A percentile compares a stretch with the other conserved stretches of the same genome.
These are phyloP conservation scores for Xylaria cubensis DNA, from an alignment of 495 filamentous ascomycete genomes.

Conservation along the genomic window DNA sequence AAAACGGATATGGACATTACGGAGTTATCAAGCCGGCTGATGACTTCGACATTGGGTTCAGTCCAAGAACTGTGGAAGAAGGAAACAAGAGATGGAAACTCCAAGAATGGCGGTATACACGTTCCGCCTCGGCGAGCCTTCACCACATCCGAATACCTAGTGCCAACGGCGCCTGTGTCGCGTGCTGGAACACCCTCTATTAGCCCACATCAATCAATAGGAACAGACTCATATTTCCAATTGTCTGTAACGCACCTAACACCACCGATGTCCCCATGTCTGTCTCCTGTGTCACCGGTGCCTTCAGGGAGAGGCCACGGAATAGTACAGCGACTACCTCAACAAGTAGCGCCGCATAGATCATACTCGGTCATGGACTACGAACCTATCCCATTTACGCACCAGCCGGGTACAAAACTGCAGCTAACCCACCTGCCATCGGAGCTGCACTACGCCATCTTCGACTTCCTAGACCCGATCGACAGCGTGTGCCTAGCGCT, in stretches of 20 bases:
- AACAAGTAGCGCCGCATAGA: background rate
- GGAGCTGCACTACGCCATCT: slow-evolving; percentile 64
- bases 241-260: background rate
- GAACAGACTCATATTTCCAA: slow-evolving; percentile 24
- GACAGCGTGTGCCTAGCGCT: slow-evolving; percentile 62
- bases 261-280: background rate
- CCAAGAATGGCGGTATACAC: slow-evolving; percentile 9
- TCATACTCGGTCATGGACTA: slow-evolving; percentile 59
- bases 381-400: slow-evolving; percentile 50
- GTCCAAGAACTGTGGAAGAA: slow-evolving; percentile 14
- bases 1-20: slow-evolving; percentile 15
- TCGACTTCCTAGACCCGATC: slow-evolving; percentile 61
- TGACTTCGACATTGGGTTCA: slow-evolving; percentile 7
- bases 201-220: slow-evolving; percentile 15
- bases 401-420: slow-evolving; percentile 43
- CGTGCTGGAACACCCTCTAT: slow-evolving; percentile 12
- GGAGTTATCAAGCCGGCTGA: slow-evolving; percentile 20
- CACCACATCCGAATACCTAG: slow-evolving; percentile 25
- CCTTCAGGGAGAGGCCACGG: background rate
- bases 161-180: slow-evolving; percentile 25
- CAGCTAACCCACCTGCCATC: slow-evolving; percentile 58
- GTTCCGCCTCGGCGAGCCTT: slow-evolving; percentile 29
- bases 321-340: background rate
- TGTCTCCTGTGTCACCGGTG: background rate
- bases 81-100: background rate